A percentile compares a stretch with the other conserved stretches of the same genome.
Evolutionary conservation across 164 flowering plant species (phyloP).

Genomic region (Taxillus chinensis): DNA sequence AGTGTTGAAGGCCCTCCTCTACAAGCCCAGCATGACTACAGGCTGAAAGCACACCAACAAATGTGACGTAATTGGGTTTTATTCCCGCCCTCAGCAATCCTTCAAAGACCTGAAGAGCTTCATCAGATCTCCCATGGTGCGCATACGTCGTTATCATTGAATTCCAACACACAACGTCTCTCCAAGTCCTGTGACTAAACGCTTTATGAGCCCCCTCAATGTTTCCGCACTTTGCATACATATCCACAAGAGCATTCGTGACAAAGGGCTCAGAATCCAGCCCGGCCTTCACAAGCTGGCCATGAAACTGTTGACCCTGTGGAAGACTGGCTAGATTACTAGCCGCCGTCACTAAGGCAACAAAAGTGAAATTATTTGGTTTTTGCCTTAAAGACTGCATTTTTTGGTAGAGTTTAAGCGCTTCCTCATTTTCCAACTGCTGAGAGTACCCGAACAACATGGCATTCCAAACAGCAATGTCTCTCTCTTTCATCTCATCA

Average conservation of each 20-base stretch:
- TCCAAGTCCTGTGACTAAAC: constrained; percentile 22
- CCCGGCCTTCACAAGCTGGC: constrained; percentile 37
- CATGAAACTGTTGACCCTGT: constrained; percentile 51
- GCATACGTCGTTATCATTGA: constrained; percentile 62
- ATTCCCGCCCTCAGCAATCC: constrained; percentile 33
- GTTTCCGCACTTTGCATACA: constrained; percentile 79
- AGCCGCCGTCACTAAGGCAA: constrained; percentile 50
- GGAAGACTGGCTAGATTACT: constrained; percentile 48
- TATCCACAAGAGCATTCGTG: constrained; percentile 53
- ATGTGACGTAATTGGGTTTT: constrained; percentile 56
- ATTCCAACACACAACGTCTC: constrained; percentile 64
- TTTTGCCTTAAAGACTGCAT: constrained; percentile 27
- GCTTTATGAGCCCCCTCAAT: constrained; percentile 38
- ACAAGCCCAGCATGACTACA: constrained; percentile 63
- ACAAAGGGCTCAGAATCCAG: constrained; percentile 39
- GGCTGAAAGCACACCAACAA: constrained; percentile 61
- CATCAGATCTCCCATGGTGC: constrained; percentile 50
- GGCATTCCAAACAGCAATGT: constrained; percentile 72
- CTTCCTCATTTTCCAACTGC: constrained; percentile 46
- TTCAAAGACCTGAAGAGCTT: constrained; percentile 44
- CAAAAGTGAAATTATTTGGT: constrained; percentile 55
- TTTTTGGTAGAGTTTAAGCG: constrained; percentile 38
- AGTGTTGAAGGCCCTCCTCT: constrained; percentile 39
- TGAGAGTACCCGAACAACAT: constrained; percentile 57
- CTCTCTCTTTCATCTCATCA: constrained; percentile 50